Conservation (phyloP, 23 red algal genomes). For the Gracilaria domingensis region DNA sequence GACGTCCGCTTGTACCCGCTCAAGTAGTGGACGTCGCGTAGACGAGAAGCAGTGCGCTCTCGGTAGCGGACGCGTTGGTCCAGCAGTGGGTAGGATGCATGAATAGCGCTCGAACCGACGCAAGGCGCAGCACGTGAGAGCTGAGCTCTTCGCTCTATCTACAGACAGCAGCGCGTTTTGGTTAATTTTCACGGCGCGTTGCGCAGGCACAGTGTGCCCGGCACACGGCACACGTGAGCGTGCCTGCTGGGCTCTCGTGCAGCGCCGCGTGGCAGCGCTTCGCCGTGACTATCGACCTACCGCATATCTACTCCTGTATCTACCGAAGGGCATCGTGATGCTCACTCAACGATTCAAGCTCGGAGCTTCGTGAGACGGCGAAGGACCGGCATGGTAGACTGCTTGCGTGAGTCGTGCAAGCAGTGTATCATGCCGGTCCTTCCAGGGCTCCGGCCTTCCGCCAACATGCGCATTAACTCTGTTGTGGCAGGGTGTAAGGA, state of each 20-base stretch:
- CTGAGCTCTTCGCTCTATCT: neutral
- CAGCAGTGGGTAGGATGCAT: neutral
- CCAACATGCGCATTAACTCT: too few species aligned
- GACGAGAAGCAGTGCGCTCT: neutral
- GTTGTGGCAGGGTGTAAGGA: too few species aligned
- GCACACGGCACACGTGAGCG: constrained; percentile 6
- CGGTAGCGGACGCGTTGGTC: neutral
- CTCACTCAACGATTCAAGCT: too few species aligned
- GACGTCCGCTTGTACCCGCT: neutral
- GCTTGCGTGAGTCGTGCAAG: too few species aligned
- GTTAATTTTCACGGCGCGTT: constrained; percentile 17
- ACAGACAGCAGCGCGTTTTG: neutral
- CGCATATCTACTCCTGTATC: too few species aligned
- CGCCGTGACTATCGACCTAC: too few species aligned
- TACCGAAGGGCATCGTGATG: too few species aligned
- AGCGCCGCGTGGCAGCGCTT: neutral
- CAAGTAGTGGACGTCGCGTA: neutral
- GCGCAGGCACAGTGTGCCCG: neutral
- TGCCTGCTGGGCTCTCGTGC: neutral
- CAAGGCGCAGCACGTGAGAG: neutral
- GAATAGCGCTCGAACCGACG: too few species aligned
- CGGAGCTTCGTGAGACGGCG: too few species aligned
- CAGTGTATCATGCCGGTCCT: too few species aligned
- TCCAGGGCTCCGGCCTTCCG: too few species aligned
- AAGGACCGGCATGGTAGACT: too few species aligned